Evolutionary conservation across 176 grass and related monocot species (phyloP), one percentile per base, ranked within the genome.

Genomic region (Thinopyrum elongatum): DNA sequence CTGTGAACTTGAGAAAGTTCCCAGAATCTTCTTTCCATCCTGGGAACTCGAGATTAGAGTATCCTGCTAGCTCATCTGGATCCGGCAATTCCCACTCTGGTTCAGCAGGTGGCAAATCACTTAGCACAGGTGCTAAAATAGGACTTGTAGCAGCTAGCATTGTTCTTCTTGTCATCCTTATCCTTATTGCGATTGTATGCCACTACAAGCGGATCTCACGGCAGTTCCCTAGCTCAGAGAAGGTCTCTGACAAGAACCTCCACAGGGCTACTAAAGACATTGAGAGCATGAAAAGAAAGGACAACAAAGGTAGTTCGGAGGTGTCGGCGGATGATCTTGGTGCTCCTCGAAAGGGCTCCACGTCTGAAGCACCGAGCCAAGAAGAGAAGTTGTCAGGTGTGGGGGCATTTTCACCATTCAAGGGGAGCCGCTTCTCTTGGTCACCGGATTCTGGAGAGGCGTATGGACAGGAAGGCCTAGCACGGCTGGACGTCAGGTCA

Each of bases 11-110:
- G 80, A 91, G 94, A 81, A 97, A 89, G 85, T 99, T 99, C 78
- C 92, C 97, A 46, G 94, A 97, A 69, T 99, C 97, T 85, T 94
- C 94, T 60, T 99, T 99, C 94, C 97, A 99, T 74, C 97, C 97
- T 22, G 97, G 97, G 46, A 99, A 99, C 87, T 86, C 94, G 21
- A 96, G 90, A 59, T 79, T 99, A 82, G 92, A 91, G 26, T 84
- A 93, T 80, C 97, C 97, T 83, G 62, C 83, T 79, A 78, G 80
- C 83, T 76, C 92, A 75, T 46, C 87, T 71, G 92, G 90, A 80
- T 94, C 92, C 23, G 74, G 79, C 4, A 86, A 38, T 69, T 79
- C 84, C 68, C 78, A 90, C 67, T 85, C 88, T 80, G 84, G 84
- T 83, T 82, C 65, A 62, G 41, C 35, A 29, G 65, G 88, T 63